Percentiles rank a stretch among this genome's conserved stretches.
phyloP scores from a whole-genome alignment of 805 yeast species.

The Lipomyces sp. region DNA sequence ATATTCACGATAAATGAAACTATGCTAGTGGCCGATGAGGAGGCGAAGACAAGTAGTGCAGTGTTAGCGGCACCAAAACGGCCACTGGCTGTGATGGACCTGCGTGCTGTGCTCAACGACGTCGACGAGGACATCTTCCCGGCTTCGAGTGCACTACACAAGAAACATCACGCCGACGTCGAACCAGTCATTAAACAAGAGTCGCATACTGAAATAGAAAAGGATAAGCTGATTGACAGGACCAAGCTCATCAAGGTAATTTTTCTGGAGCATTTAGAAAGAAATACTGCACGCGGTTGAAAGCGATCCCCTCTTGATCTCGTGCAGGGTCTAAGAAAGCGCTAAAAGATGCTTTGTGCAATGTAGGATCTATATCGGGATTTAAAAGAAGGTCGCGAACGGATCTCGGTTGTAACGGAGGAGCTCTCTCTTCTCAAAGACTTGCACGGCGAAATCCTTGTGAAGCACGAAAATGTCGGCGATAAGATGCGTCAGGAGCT shows the following conservation, averaged over 20 bases:
- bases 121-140: slow-evolving; percentile 25
- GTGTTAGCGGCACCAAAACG: slow-evolving; percentile 17
- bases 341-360: neutral
- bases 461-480: slow-evolving; percentile 18
- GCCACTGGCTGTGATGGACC: slow-evolving; percentile 29
- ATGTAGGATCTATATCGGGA: slow-evolving; percentile 23
- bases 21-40: neutral
- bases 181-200: slow-evolving; percentile 13
- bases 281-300: neutral
- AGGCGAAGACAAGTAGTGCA: neutral
- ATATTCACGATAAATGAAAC: neutral
- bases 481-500: slow-evolving; percentile 23
- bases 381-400: slow-evolving; percentile 17
- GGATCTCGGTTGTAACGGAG: slow-evolving; percentile 16
- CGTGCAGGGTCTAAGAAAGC: neutral
- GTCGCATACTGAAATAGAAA: slow-evolving; percentile 1
- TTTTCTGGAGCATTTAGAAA: neutral
- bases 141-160: slow-evolving; percentile 8
- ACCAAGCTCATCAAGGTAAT: slow-evolving; percentile 25
- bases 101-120: slow-evolving; percentile 29
- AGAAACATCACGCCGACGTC: neutral
- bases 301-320: neutral
- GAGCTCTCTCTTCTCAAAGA: slow-evolving; percentile 12
- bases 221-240: slow-evolving; percentile 18
- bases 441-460: slow-evolving; percentile 23